These are phyloP conservation scores for Corymbia citriodora DNA, from an alignment of 441 rosid species.

Conservation along the genomic window DNA sequence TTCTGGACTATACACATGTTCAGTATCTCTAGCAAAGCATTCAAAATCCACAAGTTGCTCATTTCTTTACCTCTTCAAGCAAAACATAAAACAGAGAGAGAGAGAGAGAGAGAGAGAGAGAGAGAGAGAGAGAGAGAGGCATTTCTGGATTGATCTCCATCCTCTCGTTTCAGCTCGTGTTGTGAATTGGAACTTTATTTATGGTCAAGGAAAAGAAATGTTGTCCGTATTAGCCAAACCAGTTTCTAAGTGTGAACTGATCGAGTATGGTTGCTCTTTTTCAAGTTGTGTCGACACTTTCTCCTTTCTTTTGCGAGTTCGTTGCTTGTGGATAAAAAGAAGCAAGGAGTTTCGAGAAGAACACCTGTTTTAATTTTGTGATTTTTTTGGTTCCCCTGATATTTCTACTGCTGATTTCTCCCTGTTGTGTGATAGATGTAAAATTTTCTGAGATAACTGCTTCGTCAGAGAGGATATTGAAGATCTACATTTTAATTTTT, in stretches of 20 bases:
- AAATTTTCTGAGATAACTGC: background rate
- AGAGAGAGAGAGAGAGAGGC: background rate
- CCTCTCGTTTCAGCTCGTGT: too few relatives aligned
- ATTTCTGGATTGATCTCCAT: too few relatives aligned
- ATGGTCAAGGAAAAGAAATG: background rate
- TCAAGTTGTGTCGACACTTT: background rate
- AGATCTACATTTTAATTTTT: slow-evolving; percentile 5
- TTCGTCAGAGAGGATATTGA: background rate
- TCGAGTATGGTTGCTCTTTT: background rate
- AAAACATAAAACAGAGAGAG: background rate
- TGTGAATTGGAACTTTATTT: background rate
- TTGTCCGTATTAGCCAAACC: background rate
- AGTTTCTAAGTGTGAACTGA: background rate
- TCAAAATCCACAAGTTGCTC: background rate
- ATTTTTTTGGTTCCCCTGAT: background rate
- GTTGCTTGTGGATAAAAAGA: background rate
- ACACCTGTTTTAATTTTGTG: background rate
- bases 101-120: background rate
- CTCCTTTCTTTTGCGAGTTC: background rate
- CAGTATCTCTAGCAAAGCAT: background rate
- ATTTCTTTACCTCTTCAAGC: background rate
- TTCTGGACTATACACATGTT: background rate
- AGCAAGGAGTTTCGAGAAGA: background rate
- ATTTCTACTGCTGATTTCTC: background rate
- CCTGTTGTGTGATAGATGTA: background rate